Evolutionary conservation across 2,329 filamentous ascomycete species (phyloP).

Genomic region (Mycogone perniciosa): DNA sequence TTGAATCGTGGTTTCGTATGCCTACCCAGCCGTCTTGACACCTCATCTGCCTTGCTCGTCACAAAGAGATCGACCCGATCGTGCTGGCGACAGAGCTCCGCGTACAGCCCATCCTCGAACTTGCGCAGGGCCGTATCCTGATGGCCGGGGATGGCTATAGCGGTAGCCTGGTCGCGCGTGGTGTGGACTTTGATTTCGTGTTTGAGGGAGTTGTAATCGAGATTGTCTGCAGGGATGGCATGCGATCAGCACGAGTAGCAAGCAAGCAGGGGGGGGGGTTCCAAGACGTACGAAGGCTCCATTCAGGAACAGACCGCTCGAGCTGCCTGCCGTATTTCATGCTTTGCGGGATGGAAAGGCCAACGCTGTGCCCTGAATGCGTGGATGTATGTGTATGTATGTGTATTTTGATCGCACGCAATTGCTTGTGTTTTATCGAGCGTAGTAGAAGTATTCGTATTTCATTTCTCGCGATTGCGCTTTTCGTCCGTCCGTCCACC

Average conservation of each 20-base stretch:
- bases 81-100: slow-evolving; percentile 67
- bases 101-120: slow-evolving; percentile 67
- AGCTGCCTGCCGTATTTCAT: slow-evolving; percentile 50
- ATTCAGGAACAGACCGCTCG: slow-evolving; percentile 71
- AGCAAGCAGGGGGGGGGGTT: slow-evolving; percentile 4
- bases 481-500: too few relatives aligned
- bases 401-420: too few relatives aligned
- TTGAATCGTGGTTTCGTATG: not conserved
- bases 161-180: slow-evolving; percentile 59
- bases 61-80: slow-evolving; percentile 74
- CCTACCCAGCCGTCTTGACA: slow-evolving; percentile 60
- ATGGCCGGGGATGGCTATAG: slow-evolving; percentile 69
- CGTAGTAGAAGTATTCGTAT: too few relatives aligned
- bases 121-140: slow-evolving; percentile 50
- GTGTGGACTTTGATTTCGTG: slow-evolving; percentile 77
- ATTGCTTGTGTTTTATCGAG: too few relatives aligned
- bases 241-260: not conserved
- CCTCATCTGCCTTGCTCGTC: slow-evolving; percentile 72
- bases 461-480: too few relatives aligned
- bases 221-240: slow-evolving; percentile 54
- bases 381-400: too few relatives aligned
- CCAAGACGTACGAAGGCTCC: slow-evolving; percentile 60
- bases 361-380: too few relatives aligned
- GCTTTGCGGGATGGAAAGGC: slow-evolving; percentile 6
- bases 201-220: slow-evolving; percentile 85